These are phyloP conservation scores for Linaria vulgaris DNA, from an alignment of 257 asterid genomes.

Conservation along the genomic window DNA sequence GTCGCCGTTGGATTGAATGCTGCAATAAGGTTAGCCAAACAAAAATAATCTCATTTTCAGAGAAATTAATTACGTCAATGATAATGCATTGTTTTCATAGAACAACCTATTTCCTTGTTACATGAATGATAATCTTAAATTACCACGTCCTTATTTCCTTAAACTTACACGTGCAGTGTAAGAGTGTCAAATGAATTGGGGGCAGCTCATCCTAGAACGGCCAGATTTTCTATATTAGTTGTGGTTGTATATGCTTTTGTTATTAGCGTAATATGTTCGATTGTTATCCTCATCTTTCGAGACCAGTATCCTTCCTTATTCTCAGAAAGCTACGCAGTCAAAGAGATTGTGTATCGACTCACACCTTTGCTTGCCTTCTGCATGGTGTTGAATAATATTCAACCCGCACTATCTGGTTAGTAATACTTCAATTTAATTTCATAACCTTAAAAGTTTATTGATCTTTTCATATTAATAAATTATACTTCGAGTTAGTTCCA, in stretches of 20 bases:
- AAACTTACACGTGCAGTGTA: conserved; percentile 31
- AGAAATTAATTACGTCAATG: too few species aligned
- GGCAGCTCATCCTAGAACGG: conserved; percentile 58
- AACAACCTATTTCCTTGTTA: too few species aligned
- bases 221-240: conserved; percentile 49
- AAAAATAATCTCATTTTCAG: too few species aligned
- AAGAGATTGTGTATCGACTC: conserved; percentile 36
- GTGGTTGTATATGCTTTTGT: conserved; percentile 41
- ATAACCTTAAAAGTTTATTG: too few species aligned
- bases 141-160: too few species aligned
- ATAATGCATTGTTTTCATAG: too few species aligned
- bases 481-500: too few species aligned
- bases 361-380: conserved; percentile 49
- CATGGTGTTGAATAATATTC: conserved; percentile 45
- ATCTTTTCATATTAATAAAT: too few species aligned
- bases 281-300: conserved; percentile 38
- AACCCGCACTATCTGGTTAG: conserved; percentile 52
- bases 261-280: conserved; percentile 36
- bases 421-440: too few species aligned
- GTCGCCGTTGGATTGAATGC: conserved; percentile 67
- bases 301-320: conserved; percentile 44
- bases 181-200: conserved; percentile 59
- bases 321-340: conserved; percentile 30
- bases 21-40: conserved; percentile 46
- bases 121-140: too few species aligned